Percentiles rank a stretch among this genome's conserved stretches.
Evolutionary conservation across 1,284 basidiomycete species (phyloP).

Genomic region (Pseudozyma pruni): DNA sequence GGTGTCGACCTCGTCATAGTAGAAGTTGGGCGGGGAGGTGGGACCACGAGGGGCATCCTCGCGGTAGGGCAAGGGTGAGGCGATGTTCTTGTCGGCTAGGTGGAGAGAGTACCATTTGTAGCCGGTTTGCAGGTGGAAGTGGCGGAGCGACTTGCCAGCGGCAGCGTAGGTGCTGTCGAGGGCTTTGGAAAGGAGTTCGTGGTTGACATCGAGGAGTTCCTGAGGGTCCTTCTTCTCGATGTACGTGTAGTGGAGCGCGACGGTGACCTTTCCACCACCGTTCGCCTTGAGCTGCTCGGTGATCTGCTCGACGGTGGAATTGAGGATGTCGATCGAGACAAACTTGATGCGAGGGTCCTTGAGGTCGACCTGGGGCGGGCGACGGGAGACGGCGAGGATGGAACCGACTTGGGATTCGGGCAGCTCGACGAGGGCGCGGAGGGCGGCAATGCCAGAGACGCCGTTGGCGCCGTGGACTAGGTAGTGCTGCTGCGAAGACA

Average conservation of each 20-base stretch:
- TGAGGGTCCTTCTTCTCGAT: conserved; percentile 46
- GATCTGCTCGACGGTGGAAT: conserved; percentile 27
- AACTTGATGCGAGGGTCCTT: conserved; percentile 45
- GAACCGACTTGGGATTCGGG: conserved; percentile 12
- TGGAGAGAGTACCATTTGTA: conserved; percentile 52
- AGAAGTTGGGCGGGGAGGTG: conserved; percentile 41
- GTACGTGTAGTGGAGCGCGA: conserved; percentile 44
- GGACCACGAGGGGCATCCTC: conserved; percentile 37
- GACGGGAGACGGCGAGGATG: conserved; percentile 37
- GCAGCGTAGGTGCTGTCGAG: conserved; percentile 38
- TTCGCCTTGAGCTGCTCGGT: conserved; percentile 26
- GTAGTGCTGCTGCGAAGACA: conserved; percentile 30
- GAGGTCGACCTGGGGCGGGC: conserved; percentile 33
- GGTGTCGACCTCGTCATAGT: conserved; percentile 45
- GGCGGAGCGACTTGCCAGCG: conserved; percentile 26
- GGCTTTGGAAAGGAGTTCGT: conserved; percentile 36
- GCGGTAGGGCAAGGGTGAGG: conserved; percentile 35
- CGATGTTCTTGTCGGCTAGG: conserved; percentile 41
- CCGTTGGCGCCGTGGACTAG: conserved; percentile 46
- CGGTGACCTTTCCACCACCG: conserved; percentile 33
- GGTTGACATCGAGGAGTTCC: conserved; percentile 39
- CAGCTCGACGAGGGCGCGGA: conserved; percentile 41
- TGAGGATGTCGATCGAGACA: conserved; percentile 44
- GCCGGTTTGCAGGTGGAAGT: conserved; percentile 49
- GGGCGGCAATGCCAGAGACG: conserved; percentile 37